phyloP scores from a whole-genome alignment of 192 early-diverging fungal species.

The Coemansia aciculifera region DNA sequence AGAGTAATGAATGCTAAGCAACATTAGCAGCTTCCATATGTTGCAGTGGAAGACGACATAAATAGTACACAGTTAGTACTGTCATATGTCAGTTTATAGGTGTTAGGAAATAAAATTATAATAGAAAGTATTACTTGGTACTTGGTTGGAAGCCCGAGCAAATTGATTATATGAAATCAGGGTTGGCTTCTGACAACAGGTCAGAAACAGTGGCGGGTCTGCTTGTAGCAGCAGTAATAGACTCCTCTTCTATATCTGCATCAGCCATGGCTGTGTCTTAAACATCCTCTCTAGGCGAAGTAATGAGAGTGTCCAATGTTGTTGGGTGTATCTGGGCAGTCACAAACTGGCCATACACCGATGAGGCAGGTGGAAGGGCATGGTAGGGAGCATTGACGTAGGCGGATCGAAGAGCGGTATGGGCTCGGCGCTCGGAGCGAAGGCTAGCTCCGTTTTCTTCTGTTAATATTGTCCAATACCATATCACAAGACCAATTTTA shows the following conservation, averaged over 20 bases:
- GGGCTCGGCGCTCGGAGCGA: background rate
- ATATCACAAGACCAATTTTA: background rate
- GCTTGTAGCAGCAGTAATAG: background rate
- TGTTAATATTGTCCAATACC: background rate
- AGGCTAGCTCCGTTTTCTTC: background rate
- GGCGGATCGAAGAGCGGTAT: conserved; percentile 30
- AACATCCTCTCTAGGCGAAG: too few relatives aligned
- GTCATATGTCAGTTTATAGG: too few relatives aligned
- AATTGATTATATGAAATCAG: background rate
- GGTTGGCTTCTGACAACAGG: background rate
- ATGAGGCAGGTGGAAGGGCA: conserved; percentile 51
- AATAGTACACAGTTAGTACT: too few relatives aligned
- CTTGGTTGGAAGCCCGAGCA: background rate
- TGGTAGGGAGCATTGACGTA: conserved; percentile 56
- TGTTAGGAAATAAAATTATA: background rate
- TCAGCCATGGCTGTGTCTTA: too few relatives aligned
- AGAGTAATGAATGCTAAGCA: too few relatives aligned
- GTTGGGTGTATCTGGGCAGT: conserved; percentile 7
- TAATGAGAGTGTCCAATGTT: too few relatives aligned
- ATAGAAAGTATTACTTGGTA: background rate
- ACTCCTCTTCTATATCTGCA: too few relatives aligned
- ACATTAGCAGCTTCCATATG: too few relatives aligned
- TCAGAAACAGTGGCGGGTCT: background rate
- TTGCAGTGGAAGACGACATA: too few relatives aligned
- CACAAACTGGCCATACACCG: conserved; percentile 46